phyloP scores from a whole-genome alignment of 768 basidiomycete species.

The Punctularia strigosozonata region DNA sequence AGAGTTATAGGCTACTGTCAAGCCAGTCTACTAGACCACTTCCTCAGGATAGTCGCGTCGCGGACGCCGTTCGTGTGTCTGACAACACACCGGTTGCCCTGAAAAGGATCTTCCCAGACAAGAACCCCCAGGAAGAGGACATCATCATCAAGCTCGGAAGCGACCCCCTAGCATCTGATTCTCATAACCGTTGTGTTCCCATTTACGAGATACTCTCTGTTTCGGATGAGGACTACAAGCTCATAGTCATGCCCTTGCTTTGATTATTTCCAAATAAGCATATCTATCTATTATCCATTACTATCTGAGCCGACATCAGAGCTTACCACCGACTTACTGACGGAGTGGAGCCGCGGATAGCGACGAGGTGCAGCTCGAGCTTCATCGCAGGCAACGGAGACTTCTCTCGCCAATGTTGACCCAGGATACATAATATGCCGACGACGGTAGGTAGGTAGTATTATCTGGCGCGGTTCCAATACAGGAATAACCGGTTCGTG shows the following conservation, averaged over 20 bases:
- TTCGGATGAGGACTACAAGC: conserved; percentile 5
- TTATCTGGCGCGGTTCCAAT: no score
- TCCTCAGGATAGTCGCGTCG: neutral
- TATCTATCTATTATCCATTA: no score
- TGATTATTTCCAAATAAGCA: conserved; percentile 7
- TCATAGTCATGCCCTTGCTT: conserved; percentile 20
- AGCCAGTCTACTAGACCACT: neutral
- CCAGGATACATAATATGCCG: no score
- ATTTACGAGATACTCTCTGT: conserved; percentile 13
- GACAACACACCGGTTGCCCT: conserved; percentile 12
- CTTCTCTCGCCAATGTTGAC: no score
- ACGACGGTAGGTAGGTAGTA: no score
- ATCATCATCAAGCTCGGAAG: conserved; percentile 12
- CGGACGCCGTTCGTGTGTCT: conserved; percentile 11
- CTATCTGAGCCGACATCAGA: no score
- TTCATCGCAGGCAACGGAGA: no score
- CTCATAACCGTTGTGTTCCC: conserved; percentile 20
- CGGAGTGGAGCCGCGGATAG: no score
- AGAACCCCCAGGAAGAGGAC: conserved; percentile 7
- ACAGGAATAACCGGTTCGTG: no score
- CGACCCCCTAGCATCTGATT: conserved; percentile 8
- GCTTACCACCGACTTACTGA: no score
- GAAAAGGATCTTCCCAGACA: conserved; percentile 7
- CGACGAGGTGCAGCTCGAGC: no score
- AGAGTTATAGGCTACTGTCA: neutral